Conservation (phyloP, 805 yeast genomes). For the Metahyphopichia silvanorum region DNA sequence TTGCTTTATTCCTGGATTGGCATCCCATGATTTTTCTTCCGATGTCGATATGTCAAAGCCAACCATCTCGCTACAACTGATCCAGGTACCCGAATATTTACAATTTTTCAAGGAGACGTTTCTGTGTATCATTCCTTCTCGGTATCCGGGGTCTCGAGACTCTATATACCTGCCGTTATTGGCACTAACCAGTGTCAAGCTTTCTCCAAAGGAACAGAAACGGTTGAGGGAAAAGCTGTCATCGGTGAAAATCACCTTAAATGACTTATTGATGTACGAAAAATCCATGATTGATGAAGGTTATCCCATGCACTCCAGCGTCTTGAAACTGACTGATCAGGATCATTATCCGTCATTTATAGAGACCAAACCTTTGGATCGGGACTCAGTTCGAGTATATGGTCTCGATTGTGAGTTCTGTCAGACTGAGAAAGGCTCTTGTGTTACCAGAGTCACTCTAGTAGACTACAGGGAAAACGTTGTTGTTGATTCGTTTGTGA, state of each 20-base stretch:
- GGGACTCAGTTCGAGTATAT: constrained; percentile 61
- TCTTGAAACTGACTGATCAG: constrained; percentile 3
- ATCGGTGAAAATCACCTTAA: constrained; percentile 37
- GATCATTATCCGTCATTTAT: no score
- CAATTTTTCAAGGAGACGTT: constrained; percentile 39
- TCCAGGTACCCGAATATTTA: no score
- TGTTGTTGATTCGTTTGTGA: constrained; percentile 69
- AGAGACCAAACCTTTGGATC: constrained; percentile 47
- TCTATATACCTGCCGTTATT: constrained; percentile 51
- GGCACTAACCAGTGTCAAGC: constrained; percentile 54
- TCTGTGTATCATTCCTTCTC: constrained; percentile 43
- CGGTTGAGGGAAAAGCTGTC: constrained; percentile 30
- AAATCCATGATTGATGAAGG: constrained; percentile 47
- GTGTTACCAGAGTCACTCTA: constrained; percentile 73
- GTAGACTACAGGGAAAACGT: constrained; percentile 60
- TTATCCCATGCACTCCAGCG: constrained; percentile 57
- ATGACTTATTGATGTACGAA: constrained; percentile 50
- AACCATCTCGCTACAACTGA: no score
- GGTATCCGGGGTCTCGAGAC: constrained; percentile 65
- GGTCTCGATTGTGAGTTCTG: constrained; percentile 97
- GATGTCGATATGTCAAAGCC: no score
- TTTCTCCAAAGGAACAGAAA: constrained; percentile 54
- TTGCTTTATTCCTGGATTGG: constrained; percentile 65
- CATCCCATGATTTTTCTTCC: constrained; percentile 40
- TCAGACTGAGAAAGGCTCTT: constrained; percentile 55